Base-by-base conservation (phyloP, 129 eudicot genomes). In the Smallanthus sonchifolius region DNA sequence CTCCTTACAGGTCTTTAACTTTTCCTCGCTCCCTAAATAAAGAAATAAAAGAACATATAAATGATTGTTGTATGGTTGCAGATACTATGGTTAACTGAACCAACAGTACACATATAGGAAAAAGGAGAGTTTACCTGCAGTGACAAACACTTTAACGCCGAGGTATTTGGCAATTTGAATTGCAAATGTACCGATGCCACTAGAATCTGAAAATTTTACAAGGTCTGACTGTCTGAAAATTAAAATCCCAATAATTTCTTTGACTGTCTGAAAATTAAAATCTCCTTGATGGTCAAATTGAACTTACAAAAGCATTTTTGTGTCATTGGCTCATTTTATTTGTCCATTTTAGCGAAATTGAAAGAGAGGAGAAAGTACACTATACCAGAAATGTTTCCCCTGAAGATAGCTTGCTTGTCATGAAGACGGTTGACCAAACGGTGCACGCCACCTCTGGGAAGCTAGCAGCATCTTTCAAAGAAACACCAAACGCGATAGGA, bases 391-490 rank as follows among this genome's bases (percentile, higher is more conserved):
- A 87, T 7, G 96, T 86, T 78, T 95, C 99, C 54, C 94, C 99
- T 6, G 88, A 16, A 45, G 96, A 77, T n/a, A 95, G 86, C 71
- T 65, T 81, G 87, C 99, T 95, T 80, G 78, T 91, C 99, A 95
- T 95, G 67, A 95, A 95, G 60, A 95, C 89, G 15, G 99, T 91
- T 68, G 96, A 95, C 99, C 97, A 95, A 61, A 95, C 97, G 7
- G 99, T 95, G 81, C 99, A 91, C 20, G 90, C 99, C 47, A 95
- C 97, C 88, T 95, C 99, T 0, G 99, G 99, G 52, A 95, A 88
- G 84, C 88, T 83, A 70, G 99, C 97, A 70, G 99, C 96, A 79
- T 95, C 99, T 76, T 87, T 84, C 84, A 95, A 82, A 72, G 99
- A 86, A 84, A 95, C 78, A 67, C 92, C 91, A 9, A 86, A 72